Base-by-base conservation (phyloP, 2,329 filamentous ascomycete species). In the Ophiostoma montium region DNA sequence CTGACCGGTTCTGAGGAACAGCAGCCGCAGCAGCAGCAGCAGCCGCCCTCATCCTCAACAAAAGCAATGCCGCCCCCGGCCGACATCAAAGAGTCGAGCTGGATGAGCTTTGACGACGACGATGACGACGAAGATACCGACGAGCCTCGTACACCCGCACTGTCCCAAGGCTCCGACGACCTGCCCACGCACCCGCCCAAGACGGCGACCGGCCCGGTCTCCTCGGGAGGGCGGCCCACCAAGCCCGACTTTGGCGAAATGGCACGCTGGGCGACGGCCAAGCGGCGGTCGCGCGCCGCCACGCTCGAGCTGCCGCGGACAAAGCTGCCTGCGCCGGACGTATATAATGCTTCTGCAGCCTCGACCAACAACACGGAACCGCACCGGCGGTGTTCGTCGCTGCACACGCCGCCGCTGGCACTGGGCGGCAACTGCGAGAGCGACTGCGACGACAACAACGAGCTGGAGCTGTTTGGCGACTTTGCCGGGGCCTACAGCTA, bases 101-200 rank as follows among this genome's bases (percentile, higher is more conserved):
- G 58, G 59, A 53, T 61, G 16, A 54, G 58, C 41, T 52, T 59
- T 48, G 57, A 54, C 15, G 55, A 55, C 7, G 57, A 57, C 3
- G 42, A 51, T 6, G 49, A 36, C 12, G 43, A 48, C 1, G 50
- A 51, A 5, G 49, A 36, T 9, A 39, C 46, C 1, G 50, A 52
- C 6, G 41, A 47, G 41, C 27, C 36, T 12, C 19, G 16, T 8
- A 13, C 27, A 5, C n/a, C 39, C 18, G 39, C 15, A 2, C 30
- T 46, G 35, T 23, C 35, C 5, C 16, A 27, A 12, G 10, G 33
- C 8, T 10, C 31, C 23, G 16, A 15, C 35, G 18, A 18, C 13
- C n/a, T n/a, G 19, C 19, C 50, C 2, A 42, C 52, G 12, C 47
- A 32, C 2, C 51, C 50, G 13, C 51, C 52, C 21, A 53, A 42